Evolutionary conservation across 2,329 filamentous ascomycete genomes (phyloP), one percentile per base, ranked within the genome.

Genomic region (Neofusicoccum parvum): DNA sequence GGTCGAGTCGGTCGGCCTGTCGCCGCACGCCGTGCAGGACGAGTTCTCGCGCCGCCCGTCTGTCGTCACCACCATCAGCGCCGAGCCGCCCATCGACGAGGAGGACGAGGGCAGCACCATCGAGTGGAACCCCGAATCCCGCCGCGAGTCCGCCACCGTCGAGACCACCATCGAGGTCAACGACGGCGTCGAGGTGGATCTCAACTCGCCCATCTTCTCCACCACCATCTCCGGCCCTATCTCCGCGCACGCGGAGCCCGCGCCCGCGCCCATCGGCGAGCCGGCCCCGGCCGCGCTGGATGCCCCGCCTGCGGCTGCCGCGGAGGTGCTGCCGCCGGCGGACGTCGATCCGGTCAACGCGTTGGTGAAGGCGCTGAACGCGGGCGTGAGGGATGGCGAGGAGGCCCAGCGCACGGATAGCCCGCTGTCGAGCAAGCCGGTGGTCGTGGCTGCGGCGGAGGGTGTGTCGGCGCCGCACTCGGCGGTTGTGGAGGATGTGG

Each of bases 391-490:
- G 2, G 56, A 14, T 14, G 56, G 34, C 3, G 56, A 60, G 32
- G 27, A 12, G n/a, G 23, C 56, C 9, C 11, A 20, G 32, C 56
- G 56, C n/a, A 60, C 56, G 32, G 43, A 60, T 23, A 37, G 41
- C 41, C 56, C 56, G n/a, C 45, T 60, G 56, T 46, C 56, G 56
- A 60, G 56, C 43, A 60, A 60, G 43, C 56, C 56, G 2, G 56
- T 60, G 5, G 27, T 48, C 12, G 56, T 60, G 10, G 43, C 56
- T 32, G 56, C 56, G 27, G 56, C 56, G 10, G 32, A n/a, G n/a
- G 56, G 43, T 5, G 41, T 60, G n/a, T 43, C 56, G 27, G 56
- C 56, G 12, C 56, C 56, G 17, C 56, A 60, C 20, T 17, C 56
- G 43, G 56, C 56, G 10, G 43, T 60, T 3, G 56, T 60, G 10